These are phyloP conservation scores for Ascobolus immersus DNA, from an alignment of 495 filamentous ascomycete genomes.

Conservation along the genomic window DNA sequence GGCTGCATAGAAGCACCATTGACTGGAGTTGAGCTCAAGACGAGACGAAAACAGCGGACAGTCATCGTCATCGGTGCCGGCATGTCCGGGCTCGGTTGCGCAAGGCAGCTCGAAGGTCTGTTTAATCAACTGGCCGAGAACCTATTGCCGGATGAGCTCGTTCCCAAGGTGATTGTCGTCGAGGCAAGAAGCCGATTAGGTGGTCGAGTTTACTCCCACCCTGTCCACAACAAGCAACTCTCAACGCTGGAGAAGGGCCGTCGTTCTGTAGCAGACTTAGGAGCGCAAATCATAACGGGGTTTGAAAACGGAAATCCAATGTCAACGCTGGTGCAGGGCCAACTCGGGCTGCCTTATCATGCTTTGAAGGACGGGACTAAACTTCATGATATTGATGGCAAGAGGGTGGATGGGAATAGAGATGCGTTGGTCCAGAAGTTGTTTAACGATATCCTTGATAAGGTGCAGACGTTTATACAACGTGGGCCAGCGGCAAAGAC, in stretches of 20 bases:
- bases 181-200: constrained; percentile 74
- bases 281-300: constrained; percentile 89
- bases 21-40: constrained; percentile 14
- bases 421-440: constrained; percentile 68
- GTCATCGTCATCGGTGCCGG: constrained; percentile 87
- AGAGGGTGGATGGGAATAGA: constrained; percentile 47
- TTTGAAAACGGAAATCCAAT: constrained; percentile 89
- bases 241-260: constrained; percentile 22
- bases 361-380: constrained; percentile 59
- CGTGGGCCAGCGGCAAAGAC: constrained; percentile 38
- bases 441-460: constrained; percentile 80
- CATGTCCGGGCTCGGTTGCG: constrained; percentile 75
- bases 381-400: constrained; percentile 72
- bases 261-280: constrained; percentile 75
- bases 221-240: constrained; percentile 36
- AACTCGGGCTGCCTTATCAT: constrained; percentile 72
- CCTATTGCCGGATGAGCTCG: constrained; percentile 35
- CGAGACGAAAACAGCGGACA: constrained; percentile 31
- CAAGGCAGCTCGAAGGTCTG: constrained; percentile 66
- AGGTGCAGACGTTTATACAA: constrained; percentile 69
- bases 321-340: constrained; percentile 67
- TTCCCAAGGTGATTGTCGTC: constrained; percentile 52
- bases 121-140: constrained; percentile 48
- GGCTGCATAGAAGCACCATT: constrained; percentile 54
- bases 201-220: constrained; percentile 85